Conservation (phyloP, 306 rosid species). For the Trifolium subterraneum region DNA sequence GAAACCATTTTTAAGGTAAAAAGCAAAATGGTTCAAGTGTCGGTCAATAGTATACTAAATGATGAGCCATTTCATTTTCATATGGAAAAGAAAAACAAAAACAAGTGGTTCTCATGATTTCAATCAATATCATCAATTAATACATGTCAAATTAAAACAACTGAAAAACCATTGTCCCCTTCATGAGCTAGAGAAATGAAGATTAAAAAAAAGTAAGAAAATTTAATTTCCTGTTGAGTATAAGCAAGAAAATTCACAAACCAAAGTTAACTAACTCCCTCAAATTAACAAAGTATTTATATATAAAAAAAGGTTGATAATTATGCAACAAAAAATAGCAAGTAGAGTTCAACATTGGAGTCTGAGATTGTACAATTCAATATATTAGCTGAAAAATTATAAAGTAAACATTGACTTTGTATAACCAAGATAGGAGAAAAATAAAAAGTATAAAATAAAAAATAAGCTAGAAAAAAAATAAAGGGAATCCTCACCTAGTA, state of each 20-base stretch:
- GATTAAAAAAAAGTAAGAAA: not conserved
- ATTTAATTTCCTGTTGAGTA: not conserved
- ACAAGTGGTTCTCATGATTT: not conserved
- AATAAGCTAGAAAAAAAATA: not conserved
- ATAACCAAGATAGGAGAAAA: not conserved
- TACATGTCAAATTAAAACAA: constrained; percentile 33
- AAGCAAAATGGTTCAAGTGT: not conserved
- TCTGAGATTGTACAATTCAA: no score
- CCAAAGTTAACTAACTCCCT: not conserved
- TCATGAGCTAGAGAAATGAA: not conserved
- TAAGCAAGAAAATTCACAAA: not conserved
- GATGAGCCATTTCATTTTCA: not conserved
- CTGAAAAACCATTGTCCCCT: not conserved
- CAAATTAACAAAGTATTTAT: not conserved
- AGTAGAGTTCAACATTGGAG: not conserved
- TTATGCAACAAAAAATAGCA: no score
- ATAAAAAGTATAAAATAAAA: not conserved
- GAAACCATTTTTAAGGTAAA: not conserved
- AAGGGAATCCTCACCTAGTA: constrained; percentile 5
- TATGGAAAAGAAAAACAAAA: not conserved
- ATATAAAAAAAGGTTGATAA: no score
- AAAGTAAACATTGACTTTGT: not conserved
- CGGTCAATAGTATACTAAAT: constrained; percentile 6
- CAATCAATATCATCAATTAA: constrained; percentile 1
- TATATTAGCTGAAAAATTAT: no score